Evolutionary conservation across 1,284 basidiomycete genomes (phyloP), one percentile per base, ranked within the genome.

Genomic region (Naganishia sp.): DNA sequence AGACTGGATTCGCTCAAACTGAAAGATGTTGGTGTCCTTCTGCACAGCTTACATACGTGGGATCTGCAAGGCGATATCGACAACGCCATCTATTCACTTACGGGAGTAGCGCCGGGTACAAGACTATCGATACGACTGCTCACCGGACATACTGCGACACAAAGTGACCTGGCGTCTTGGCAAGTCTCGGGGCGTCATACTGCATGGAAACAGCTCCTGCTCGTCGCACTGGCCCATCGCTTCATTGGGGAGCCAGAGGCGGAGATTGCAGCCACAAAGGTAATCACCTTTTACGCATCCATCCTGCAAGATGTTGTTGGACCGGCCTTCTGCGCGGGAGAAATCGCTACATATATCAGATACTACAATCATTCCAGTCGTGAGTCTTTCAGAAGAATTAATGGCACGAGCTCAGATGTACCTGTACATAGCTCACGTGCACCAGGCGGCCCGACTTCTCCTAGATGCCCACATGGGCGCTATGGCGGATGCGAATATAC

Each of bases 271-370:
- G 87, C 87, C 4, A 87, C 85, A 63, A 86, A 88, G 2, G 85
- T 90, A 15, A 86, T 89, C 68, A 83, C 87, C 0, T 94, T 90
- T 77, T 94, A 92, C 77, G 83, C 87, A 0, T 84, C 87, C 0
- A 86, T 87, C 1, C 79, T 95, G 33, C 82, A 84, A 0, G 80
- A 84, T 25, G 79, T 80, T 9, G 82, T 90, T 9, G 88, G 89
- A 0, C 69, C 80, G 0, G 74, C 74, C 0, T 92, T 86, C 72
- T 81, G 86, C 65, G 77, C 86, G 6, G 88, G 92, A 0, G 88
- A 86, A 67, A 81, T 95, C 1, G 83, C 86, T 6, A 86, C 86
- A 69, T 82, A 95, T 52, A 89, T 89, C 2, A 81, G 81, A 18
- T 85, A 84, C 71, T 94, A 92, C 86, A 85, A 92, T 44, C 86